Conservation (phyloP, 805 yeast genomes). For the Nakazawaea ambrosiae region DNA sequence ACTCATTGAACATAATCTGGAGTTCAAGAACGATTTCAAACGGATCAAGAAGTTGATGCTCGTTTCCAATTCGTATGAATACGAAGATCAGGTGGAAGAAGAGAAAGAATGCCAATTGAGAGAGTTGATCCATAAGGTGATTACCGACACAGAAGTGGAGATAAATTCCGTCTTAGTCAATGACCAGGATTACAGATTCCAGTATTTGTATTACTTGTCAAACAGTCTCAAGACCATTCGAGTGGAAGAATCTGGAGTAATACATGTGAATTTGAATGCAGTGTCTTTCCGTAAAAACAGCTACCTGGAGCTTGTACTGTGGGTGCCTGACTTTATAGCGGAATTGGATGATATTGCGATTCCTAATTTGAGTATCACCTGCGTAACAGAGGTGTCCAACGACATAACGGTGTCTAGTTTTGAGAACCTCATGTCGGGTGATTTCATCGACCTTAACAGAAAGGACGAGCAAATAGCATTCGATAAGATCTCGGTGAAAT, state of each 20-base stretch:
- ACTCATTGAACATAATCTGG: neutral
- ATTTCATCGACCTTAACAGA: neutral
- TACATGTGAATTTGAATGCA: neutral
- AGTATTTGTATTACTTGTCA: neutral
- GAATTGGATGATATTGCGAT: neutral
- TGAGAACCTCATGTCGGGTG: neutral
- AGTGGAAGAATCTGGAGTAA: neutral
- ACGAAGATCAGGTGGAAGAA: no score
- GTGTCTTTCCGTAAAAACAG: neutral
- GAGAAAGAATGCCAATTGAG: no score
- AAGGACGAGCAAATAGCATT: neutral
- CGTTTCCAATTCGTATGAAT: neutral
- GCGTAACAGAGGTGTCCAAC: neutral
- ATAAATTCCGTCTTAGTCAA: neutral
- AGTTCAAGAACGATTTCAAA: neutral
- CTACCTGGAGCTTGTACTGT: neutral
- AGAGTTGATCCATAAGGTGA: no score
- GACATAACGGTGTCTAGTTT: neutral
- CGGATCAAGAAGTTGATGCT: constrained; percentile 4
- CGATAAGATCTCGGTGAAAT: neutral
- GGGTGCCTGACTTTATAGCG: neutral
- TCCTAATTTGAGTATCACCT: neutral
- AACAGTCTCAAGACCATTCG: neutral
- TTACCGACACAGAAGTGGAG: no score
- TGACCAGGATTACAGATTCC: neutral